Evolutionary conservation across 805 yeast genomes (phyloP), one percentile per base, ranked within the genome.

Genomic region (Nematodospora valgi): DNA sequence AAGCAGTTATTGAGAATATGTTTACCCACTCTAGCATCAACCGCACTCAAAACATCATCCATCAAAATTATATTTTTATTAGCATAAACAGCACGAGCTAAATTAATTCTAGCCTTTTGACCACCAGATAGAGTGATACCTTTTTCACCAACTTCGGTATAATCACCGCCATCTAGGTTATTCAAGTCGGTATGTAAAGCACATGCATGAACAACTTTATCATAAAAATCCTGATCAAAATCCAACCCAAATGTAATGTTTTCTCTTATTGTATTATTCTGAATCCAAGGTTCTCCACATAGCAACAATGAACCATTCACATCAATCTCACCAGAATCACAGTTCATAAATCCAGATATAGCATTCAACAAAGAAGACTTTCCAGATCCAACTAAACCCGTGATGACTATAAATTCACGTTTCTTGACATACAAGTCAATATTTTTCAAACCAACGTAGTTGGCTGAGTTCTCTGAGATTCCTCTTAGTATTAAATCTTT

Each of bases 111-210:
- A 0, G 94, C 91, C 63, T 86, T 86, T 55, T 86, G 95, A 34
- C 95, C 95, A 37, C 95, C 95, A n/a, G 91, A 82, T 27, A 86
- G 60, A 0, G 93, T 84, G 31, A 86, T 79, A 49, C 95, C 95
- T 54, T 86, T 72, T 54, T 86, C 95, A 42, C 95, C 95, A 47
- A 86, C 83, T 54, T 83, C 85, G 0, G 94, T 84, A 35, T 58
- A 49, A 48, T 86, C 95, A 20, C 91, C 91, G 24, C 80, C 86
- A 7, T 84, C 82, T 22, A 86, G 59, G 29, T 76, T 69, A 4
- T 73, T 72, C 43, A 86, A 66, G 56, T 86, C 95, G 30, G 71
- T 74, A 21, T 64, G 66, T 40, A 86, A 59, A 0, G 87, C 80
- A 58, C 95, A 86, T 1, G 82, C 82, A 24, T 68, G 59, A 10